Base-by-base conservation (phyloP, 208 protist species). In the Trypanosoma platydactyli region DNA sequence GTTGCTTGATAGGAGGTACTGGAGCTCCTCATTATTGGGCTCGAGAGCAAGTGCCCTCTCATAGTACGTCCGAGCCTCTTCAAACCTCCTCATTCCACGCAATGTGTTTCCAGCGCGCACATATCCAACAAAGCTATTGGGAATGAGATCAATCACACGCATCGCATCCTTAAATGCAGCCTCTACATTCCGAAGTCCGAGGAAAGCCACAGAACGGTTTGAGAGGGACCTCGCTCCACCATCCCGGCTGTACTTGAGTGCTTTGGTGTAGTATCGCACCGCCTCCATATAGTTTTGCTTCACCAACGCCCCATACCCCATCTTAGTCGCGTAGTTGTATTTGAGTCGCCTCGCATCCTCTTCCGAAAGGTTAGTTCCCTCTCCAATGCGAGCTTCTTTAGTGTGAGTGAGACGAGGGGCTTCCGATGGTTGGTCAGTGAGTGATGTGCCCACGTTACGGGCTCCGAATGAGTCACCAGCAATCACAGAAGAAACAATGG, bases 51-150 rank as follows among this genome's bases (percentile, higher is more conserved):
- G 62, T 7, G 84, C 89, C 24, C 74, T 67, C 35, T 85, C 61
- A 77, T 89, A 93, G 59, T 79, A 88, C 22, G 57, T 63, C 62
- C 88, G 74, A 18, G 86, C 89, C 41, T 92, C 79, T 25, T 81
- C 76, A 60, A 81, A 90, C 38, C 79, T 64, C 42, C 84, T 85
- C 54, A 87, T 79, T 50, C 79, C 76, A 57, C 81, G 84, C 53
- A 90, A 68, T n/a, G 87, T 79, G 60, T 92, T 94, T 22, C 81
- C 88, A 7, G 79, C 81, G 20, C 89, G 86, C 4, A 95, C 80
- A 61, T 92, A 93, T 27, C 89, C 89, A 25, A 88, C 41, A 64
- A 74, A 83, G 68, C 68, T 79, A 0, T 84, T 52, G 1, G 84
- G 86, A 22, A 46, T 18, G 20, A 86, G 57, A 18, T 83, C 62